A percentile compares a stretch with the other conserved stretches of the same genome.
Evolutionary conservation across 2,329 filamentous ascomycete genomes (phyloP).

Genomic region (Biscogniauxia marginata): DNA sequence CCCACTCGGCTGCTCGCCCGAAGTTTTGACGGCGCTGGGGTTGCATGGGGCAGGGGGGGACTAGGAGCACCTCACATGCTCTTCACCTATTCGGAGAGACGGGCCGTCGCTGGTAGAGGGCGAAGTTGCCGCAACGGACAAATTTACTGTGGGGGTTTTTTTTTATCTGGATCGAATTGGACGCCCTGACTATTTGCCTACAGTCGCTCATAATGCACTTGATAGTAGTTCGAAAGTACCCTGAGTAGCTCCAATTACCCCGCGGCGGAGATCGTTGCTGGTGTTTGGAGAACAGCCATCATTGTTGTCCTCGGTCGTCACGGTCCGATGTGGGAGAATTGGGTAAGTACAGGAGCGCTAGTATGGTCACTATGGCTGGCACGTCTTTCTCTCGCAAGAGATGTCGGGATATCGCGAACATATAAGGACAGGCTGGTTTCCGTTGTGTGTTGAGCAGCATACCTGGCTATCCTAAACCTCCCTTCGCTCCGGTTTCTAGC

Average conservation of each 20-base stretch:
- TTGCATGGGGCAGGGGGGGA: constrained; percentile 5
- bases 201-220: background rate
- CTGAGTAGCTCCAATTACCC: constrained; percentile 31
- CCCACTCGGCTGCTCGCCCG: constrained; percentile 25
- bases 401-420: constrained; percentile 10
- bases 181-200: background rate
- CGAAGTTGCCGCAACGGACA: constrained; percentile 29
- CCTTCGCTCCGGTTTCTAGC: background rate
- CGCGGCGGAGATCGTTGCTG: constrained; percentile 32
- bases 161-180: background rate
- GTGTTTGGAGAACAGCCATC: constrained; percentile 26
- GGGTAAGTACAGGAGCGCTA: constrained; percentile 27
- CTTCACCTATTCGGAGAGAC: constrained; percentile 21
- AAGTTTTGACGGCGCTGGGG: constrained; percentile 21
- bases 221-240: background rate
- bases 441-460: background rate
- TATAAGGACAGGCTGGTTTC: constrained; percentile 26
- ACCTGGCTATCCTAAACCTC: constrained; percentile 1
- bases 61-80: constrained; percentile 4
- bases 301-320: constrained; percentile 46
- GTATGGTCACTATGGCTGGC: constrained; percentile 6
- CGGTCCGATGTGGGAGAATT: constrained; percentile 50
- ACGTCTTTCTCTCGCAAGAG: background rate
- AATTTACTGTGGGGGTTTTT: constrained; percentile 21
- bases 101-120: constrained; percentile 31